Evolutionary conservation across 2,329 filamentous ascomycete species (phyloP).

Genomic region (Paecilomyces variotii): DNA sequence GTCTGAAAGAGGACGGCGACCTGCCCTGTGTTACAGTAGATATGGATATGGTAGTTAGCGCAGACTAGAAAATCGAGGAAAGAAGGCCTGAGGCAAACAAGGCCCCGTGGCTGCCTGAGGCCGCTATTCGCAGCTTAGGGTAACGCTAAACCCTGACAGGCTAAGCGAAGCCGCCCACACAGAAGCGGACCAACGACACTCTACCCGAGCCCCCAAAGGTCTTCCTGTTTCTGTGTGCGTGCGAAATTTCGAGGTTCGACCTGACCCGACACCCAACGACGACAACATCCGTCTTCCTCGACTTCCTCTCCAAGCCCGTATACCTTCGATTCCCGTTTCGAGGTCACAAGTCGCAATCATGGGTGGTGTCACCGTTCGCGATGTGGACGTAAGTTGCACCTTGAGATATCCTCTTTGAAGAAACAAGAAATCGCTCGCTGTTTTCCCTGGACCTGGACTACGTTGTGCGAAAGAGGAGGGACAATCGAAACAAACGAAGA

Average conservation of each 20-base stretch:
- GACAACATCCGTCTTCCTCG: conserved; percentile 30
- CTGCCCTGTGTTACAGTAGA: too few species aligned
- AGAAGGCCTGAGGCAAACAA: background rate
- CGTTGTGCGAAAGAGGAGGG: background rate
- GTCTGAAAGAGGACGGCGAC: too few species aligned
- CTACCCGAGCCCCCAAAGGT: conserved; percentile 9
- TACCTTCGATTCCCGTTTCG: conserved; percentile 10
- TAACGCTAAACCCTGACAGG: conserved; percentile 33
- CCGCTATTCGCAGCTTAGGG: conserved; percentile 21
- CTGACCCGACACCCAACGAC: conserved; percentile 22
- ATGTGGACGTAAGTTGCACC: conserved; percentile 50
- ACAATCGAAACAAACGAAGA: background rate
- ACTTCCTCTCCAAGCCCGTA: conserved; percentile 22
- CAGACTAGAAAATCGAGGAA: background rate
- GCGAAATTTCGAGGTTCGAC: conserved; percentile 28
- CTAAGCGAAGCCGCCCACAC: conserved; percentile 30
- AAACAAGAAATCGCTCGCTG: background rate
- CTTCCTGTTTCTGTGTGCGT: conserved; percentile 23
- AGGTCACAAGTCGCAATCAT: conserved; percentile 46
- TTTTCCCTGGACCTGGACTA: background rate
- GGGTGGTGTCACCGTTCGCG: conserved; percentile 60
- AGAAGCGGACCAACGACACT: conserved; percentile 17
- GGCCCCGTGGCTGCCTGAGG: conserved; percentile 8
- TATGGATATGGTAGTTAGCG: too few species aligned
- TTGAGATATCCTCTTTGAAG: conserved; percentile 12